Evolutionary conservation across 345 rosid species (phyloP), one percentile per base, ranked within the genome.

Genomic region (Geranium brycei): DNA sequence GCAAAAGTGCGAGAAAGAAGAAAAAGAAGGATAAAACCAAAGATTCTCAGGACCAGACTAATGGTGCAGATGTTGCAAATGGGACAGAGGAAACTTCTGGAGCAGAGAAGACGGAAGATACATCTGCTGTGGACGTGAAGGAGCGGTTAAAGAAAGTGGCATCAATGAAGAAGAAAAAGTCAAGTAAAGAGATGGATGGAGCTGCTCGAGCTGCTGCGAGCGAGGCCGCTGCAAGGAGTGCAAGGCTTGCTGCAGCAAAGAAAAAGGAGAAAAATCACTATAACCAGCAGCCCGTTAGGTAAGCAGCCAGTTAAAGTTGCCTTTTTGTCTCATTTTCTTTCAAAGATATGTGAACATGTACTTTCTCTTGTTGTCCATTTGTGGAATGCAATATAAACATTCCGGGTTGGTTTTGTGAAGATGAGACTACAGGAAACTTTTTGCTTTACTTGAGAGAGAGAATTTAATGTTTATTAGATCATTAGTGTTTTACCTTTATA

Each of bases 181-280:
- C 90, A 0, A 66, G 76, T 79, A 88, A 85, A 78, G 96, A 91
- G 80, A 64, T 82, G 76, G 96, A 82, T 71, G 77, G 81, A 31
- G 88, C 85, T 28, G 87, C 97, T 0, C 76, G 77, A 64, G 85
- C 84, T 32, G 96, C 83, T 32, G 91, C 96, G 4, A 68, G 64
- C 58, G 96, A 91, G 77, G 95, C 88, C 53, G 88, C 96, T 75
- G 85, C 83, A 4, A 82, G 85, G 72, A 80, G 70, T 63, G 92
- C 87, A 17, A 86, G 66, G 82, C 82, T 88, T 64, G 87, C 86
- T 1, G 89, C 91, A 30, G 87, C 95, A 17, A 86, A 91, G 91
- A 91, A 91, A 71, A 88, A 86, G 72, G 97, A 86, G 82, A 88
- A 86, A 87, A 84, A 75, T 62, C 88, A 86, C 73, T 86, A 86